phyloP scores from a whole-genome alignment of 805 yeast genomes.

The Metschnikowia cerradonensis region DNA sequence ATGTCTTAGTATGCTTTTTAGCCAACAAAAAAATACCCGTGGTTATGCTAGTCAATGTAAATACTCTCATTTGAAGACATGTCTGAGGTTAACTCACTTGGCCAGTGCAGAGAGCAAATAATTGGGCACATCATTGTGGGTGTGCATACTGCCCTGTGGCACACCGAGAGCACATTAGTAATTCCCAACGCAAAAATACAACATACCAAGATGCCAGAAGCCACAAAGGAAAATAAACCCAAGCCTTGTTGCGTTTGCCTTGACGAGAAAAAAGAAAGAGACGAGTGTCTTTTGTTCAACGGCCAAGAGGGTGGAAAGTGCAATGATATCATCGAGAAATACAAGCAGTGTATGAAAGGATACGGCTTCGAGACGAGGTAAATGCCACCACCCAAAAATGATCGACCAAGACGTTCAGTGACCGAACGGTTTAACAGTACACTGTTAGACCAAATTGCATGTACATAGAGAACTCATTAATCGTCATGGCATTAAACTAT shows the following conservation, averaged over 20 bases:
- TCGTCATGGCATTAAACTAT: not conserved
- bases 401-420: not conserved
- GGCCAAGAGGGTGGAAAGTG: slow-evolving; percentile 87
- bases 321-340: slow-evolving; percentile 60
- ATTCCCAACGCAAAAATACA: not conserved
- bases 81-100: not conserved
- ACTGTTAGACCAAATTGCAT: not conserved
- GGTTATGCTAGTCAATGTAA: not conserved
- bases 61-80: not conserved
- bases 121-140: not conserved
- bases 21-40: not conserved
- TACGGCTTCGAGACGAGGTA: slow-evolving; percentile 64
- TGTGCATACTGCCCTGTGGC: slow-evolving; percentile 2
- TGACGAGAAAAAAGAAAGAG: slow-evolving; percentile 76
- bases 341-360: slow-evolving; percentile 88
- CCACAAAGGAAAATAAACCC: slow-evolving; percentile 47
- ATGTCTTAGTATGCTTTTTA: not conserved
- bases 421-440: too few relatives aligned
- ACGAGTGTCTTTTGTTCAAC: slow-evolving; percentile 77
- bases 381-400: not conserved
- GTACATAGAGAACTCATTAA: slow-evolving; percentile 1
- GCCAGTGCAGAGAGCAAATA: not conserved
- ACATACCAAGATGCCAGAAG: slow-evolving; percentile 8
- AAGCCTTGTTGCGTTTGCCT: slow-evolving; percentile 97
- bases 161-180: slow-evolving; percentile 1